Conservation (phyloP, 169 alveolate species). For the Cyclospora cayetanensis region DNA sequence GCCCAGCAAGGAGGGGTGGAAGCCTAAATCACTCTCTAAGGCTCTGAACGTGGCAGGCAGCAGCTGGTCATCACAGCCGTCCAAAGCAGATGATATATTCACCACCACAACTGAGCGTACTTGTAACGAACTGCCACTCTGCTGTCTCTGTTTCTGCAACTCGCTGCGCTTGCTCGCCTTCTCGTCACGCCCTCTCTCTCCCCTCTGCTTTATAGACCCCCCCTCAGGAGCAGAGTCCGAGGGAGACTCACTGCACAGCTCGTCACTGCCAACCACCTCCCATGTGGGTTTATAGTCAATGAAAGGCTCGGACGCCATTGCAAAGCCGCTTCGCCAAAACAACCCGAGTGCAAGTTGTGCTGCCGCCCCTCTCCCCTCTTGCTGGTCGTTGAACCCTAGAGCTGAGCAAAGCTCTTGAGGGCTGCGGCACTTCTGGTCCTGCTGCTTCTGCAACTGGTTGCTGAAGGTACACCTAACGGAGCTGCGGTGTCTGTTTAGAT, state of each 20-base stretch:
- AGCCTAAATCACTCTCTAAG: conserved; percentile 86
- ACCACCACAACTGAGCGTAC: conserved; percentile 80
- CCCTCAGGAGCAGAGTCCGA: conserved; percentile 57
- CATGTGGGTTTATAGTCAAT: conserved; percentile 69
- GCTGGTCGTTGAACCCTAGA: too few relatives aligned
- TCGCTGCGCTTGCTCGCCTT: background rate
- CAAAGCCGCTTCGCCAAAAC: too few relatives aligned
- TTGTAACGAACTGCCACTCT: conserved; percentile 1
- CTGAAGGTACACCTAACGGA: too few relatives aligned
- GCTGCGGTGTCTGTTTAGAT: too few relatives aligned
- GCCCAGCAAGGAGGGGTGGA: conserved; percentile 86
- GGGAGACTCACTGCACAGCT: conserved; percentile 50
- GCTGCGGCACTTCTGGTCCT: too few relatives aligned
- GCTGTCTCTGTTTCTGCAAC: background rate
- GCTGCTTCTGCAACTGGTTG: too few relatives aligned
- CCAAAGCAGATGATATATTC: conserved; percentile 88
- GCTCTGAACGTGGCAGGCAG: conserved; percentile 91
- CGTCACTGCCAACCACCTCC: conserved; percentile 41
- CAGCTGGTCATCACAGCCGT: conserved; percentile 91
- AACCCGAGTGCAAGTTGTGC: too few relatives aligned
- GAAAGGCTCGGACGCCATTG: conserved; percentile 76
- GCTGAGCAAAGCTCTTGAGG: too few relatives aligned
- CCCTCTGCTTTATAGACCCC: background rate
- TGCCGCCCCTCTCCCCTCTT: too few relatives aligned
- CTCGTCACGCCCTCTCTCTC: background rate